These are phyloP conservation scores for Cylindrodendrum hubeiense DNA, from an alignment of 2,329 filamentous ascomycete species.

Conservation along the genomic window DNA sequence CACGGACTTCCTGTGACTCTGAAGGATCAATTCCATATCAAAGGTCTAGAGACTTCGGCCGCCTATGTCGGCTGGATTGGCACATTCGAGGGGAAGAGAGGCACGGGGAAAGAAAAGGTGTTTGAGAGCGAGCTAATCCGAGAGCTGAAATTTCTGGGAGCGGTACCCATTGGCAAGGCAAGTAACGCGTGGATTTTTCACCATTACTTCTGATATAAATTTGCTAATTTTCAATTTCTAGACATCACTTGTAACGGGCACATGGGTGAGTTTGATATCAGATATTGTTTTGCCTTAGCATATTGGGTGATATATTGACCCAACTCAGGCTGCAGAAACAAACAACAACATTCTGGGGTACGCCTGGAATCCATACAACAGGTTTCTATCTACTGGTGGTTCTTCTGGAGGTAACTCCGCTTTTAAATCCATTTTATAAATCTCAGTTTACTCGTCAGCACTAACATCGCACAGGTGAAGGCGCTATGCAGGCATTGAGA, in stretches of 20 bases:
- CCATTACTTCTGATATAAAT: too few species aligned
- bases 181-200: too few species aligned
- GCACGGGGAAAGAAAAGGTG: constrained; percentile 50
- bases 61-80: constrained; percentile 63
- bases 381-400: not conserved
- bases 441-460: not conserved
- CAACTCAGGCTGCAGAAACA: too few species aligned
- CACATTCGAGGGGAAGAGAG: constrained; percentile 51
- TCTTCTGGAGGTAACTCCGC: not conserved
- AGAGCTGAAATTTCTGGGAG: too few species aligned
- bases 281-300: too few species aligned
- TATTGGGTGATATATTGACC: too few species aligned
- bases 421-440: not conserved
- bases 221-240: too few species aligned
- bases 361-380: not conserved
- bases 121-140: constrained; percentile 61
- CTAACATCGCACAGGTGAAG: not conserved
- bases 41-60: constrained; percentile 67
- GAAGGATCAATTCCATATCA: constrained; percentile 73
- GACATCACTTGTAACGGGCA: too few species aligned
- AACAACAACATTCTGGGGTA: constrained; percentile 6
- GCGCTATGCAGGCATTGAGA: not conserved
- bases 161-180: too few species aligned
- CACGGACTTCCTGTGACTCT: constrained; percentile 31
- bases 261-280: too few species aligned